Percentiles rank a stretch among this genome's conserved stretches.
phyloP scores from a whole-genome alignment of 768 basidiomycete genomes.

The Suillus subluteus region DNA sequence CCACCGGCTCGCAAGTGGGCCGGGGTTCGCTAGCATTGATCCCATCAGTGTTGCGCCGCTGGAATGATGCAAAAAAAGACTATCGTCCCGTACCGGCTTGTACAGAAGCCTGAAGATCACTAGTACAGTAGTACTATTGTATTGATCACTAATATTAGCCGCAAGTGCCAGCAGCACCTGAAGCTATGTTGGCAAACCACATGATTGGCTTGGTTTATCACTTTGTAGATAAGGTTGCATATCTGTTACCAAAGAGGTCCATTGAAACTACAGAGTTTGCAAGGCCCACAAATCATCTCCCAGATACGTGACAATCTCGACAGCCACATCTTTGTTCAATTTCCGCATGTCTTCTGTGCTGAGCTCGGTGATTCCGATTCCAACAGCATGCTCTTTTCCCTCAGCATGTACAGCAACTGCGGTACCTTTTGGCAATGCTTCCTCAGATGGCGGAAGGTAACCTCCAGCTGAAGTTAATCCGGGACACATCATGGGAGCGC shows the following conservation, averaged over 20 bases:
- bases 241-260: neutral
- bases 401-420: conserved; percentile 95
- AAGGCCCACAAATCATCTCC: conserved; percentile 88
- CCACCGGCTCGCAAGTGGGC: neutral
- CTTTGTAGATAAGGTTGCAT: conserved; percentile 1
- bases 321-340: conserved; percentile 88
- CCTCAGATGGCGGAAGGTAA: conserved; percentile 74
- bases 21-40: neutral
- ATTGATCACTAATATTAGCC: no score
- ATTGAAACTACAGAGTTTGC: conserved; percentile 54
- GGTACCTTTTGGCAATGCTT: conserved; percentile 66
- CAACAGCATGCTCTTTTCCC: conserved; percentile 91
- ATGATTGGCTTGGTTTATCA: neutral
- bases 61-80: neutral
- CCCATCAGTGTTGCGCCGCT: neutral
- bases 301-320: conserved; percentile 84
- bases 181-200: no score
- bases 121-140: no score
- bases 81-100: neutral
- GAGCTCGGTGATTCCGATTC: conserved; percentile 81
- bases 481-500: conserved; percentile 97
- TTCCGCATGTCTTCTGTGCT: conserved; percentile 87
- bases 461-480: conserved; percentile 94
- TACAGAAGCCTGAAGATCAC: neutral
- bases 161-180: no score